phyloP scores from a whole-genome alignment of 352 stramenopile genomes.

The Pythium aristosporum region DNA sequence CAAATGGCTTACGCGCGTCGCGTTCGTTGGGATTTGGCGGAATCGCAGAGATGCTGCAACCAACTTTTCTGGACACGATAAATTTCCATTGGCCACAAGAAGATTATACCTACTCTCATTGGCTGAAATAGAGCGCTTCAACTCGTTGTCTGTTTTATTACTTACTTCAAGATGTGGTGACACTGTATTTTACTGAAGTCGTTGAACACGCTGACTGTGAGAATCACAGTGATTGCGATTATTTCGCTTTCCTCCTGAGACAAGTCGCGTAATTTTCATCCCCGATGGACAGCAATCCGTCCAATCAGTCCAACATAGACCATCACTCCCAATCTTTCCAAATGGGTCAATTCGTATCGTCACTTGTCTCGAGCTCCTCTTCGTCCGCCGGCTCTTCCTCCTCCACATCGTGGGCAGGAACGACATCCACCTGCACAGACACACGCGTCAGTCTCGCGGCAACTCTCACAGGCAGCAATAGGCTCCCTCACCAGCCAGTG shows the following conservation, averaged over 20 bases:
- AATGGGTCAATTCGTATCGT: not conserved
- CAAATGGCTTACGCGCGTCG: too few relatives aligned
- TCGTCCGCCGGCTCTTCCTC: conserved; percentile 18
- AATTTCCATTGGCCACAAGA: not conserved
- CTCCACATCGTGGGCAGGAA: conserved; percentile 39
- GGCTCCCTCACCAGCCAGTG: conserved; percentile 47
- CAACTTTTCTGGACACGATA: too few relatives aligned
- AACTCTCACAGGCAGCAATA: too few relatives aligned
- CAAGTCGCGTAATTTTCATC: not conserved
- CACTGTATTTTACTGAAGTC: not conserved
- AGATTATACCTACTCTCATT: not conserved
- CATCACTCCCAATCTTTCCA: conserved; percentile 1
- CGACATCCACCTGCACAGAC: conserved; percentile 37
- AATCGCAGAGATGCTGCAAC: too few relatives aligned
- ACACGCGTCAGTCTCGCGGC: not conserved
- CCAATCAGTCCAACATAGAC: not conserved
- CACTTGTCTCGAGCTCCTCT: conserved; percentile 9
- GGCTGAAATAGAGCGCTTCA: not conserved
- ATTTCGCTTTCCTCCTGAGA: conserved; percentile 10
- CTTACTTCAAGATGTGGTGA: not conserved
- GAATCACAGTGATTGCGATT: too few relatives aligned
- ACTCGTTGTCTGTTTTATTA: not conserved
- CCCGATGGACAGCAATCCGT: not conserved
- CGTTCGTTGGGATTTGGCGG: too few relatives aligned
- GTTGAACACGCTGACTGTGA: too few relatives aligned